phyloP scores from a whole-genome alignment of 306 rosid species.

The Begonia fuchsioides region DNA sequence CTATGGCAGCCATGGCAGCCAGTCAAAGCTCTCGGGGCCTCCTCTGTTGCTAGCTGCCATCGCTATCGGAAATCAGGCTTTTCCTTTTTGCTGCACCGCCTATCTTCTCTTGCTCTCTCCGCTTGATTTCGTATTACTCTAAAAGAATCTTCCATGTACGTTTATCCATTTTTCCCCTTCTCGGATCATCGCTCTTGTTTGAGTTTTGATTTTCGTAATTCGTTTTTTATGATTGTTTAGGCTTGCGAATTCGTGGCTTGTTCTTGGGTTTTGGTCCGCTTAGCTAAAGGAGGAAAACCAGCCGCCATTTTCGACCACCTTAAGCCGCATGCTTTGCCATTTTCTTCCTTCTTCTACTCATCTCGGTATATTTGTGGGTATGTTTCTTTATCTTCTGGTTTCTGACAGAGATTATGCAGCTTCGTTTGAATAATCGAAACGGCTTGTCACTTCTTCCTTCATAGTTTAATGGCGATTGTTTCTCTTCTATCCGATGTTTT shows the following conservation, averaged over 20 bases:
- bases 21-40: no score
- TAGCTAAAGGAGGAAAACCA: slow-evolving; percentile 24
- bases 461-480: no score
- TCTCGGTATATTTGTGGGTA: slow-evolving; percentile 36
- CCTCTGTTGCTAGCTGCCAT: no score
- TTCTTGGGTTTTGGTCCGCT: slow-evolving; percentile 21
- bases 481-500: no score
- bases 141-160: slow-evolving; percentile 35
- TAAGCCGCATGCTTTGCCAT: slow-evolving; percentile 47
- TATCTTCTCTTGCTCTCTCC: no score
- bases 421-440: background rate
- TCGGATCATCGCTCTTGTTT: background rate
- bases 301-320: slow-evolving; percentile 6
- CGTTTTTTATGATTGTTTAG: slow-evolving; percentile 16
- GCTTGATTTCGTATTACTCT: no score
- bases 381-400: slow-evolving; percentile 1
- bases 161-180: no score
- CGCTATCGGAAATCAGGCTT: no score
- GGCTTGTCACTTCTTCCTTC: no score
- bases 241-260: slow-evolving; percentile 65
- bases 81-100: no score
- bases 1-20: no score
- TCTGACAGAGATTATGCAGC: background rate
- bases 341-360: slow-evolving; percentile 48
- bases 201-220: background rate